A percentile compares a stretch with the other conserved stretches of the same genome.
Conservation (phyloP, 306 rosid genomes). For the Dalbergia oliveri region DNA sequence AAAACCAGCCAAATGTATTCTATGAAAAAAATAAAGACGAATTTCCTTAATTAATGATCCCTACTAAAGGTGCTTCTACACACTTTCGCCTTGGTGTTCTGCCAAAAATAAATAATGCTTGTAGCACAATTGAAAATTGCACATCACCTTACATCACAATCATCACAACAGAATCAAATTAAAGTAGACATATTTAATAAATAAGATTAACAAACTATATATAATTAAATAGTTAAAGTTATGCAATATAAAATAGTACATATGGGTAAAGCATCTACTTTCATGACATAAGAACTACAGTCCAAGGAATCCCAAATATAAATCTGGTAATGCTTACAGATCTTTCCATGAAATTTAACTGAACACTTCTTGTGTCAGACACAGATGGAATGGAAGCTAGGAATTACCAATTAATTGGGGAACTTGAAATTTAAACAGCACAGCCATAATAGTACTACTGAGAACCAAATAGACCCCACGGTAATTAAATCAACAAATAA, state of each 20-base stretch:
- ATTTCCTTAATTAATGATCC: background rate
- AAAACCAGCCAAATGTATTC: constrained; percentile 1
- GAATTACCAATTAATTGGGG: background rate
- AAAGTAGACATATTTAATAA: too few species aligned
- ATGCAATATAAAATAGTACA: background rate
- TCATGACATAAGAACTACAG: background rate
- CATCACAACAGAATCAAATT: background rate
- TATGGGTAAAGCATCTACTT: background rate
- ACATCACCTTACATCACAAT: background rate
- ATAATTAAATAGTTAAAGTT: background rate
- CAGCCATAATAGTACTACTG: background rate
- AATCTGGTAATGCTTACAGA: background rate
- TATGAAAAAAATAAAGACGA: background rate
- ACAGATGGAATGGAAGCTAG: background rate
- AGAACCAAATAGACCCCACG: constrained; percentile 21
- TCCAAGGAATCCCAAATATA: constrained; percentile 3
- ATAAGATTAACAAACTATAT: background rate
- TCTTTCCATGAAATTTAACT: background rate
- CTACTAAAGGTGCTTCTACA: background rate
- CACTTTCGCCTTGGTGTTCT: background rate
- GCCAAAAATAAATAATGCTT: background rate
- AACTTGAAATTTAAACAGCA: background rate
- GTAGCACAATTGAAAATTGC: background rate
- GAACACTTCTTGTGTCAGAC: background rate
- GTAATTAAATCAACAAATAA: constrained; percentile 37